phyloP scores from a whole-genome alignment of 192 early-diverging fungal species.

The Paraglomus brasilianum region DNA sequence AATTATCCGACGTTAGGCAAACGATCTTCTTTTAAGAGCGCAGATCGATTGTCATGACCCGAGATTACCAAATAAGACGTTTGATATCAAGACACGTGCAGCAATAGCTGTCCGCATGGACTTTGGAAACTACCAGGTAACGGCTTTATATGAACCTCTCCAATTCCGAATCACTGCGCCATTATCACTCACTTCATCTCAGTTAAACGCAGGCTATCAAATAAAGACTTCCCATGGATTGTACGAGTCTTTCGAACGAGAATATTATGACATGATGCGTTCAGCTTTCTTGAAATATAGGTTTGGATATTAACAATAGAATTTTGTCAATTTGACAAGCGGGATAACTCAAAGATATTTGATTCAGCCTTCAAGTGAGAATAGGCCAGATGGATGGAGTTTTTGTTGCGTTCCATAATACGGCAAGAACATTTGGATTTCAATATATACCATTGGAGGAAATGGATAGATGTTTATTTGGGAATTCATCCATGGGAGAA shows the following conservation, averaged over 20 bases:
- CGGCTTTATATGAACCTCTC: neutral
- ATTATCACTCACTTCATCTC: neutral
- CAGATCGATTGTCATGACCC: conserved; percentile 86
- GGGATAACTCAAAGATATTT: conserved; percentile 24
- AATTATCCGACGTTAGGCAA: conserved; percentile 39
- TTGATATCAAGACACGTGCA: conserved; percentile 93
- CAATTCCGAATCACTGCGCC: neutral
- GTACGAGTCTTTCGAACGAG: conserved; percentile 82
- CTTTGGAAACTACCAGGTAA: conserved; percentile 66
- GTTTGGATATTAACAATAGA: conserved; percentile 36
- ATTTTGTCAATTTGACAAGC: neutral
- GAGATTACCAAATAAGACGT: conserved; percentile 72
- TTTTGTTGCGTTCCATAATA: conserved; percentile 92
- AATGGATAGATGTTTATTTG: conserved; percentile 81
- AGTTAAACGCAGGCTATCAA: conserved; percentile 66
- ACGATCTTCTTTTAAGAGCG: conserved; percentile 78
- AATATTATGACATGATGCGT: conserved; percentile 93
- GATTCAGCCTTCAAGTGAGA: conserved; percentile 81
- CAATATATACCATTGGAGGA: conserved; percentile 83
- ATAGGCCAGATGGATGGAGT: conserved; percentile 97
- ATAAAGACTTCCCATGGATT: conserved; percentile 65
- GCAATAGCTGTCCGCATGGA: conserved; percentile 81
- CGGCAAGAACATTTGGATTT: conserved; percentile 87
- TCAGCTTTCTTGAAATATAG: conserved; percentile 82
- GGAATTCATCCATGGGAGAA: conserved; percentile 64